phyloP scores from a whole-genome alignment of 441 rosid genomes.

The Iberis amara region DNA sequence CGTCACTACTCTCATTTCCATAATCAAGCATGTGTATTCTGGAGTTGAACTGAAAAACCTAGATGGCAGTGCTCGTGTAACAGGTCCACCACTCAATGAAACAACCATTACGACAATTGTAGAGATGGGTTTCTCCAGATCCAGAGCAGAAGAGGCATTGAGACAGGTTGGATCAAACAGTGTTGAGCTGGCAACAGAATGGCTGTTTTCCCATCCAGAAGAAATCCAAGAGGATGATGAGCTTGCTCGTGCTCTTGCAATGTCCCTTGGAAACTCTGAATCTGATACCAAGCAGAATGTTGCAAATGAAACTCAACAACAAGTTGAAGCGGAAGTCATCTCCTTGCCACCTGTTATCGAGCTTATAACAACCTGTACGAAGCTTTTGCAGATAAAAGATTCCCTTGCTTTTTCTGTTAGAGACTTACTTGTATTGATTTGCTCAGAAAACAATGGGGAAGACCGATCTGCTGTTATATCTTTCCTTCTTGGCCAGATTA shows the following conservation, averaged over 20 bases:
- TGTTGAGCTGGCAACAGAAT: constrained; percentile 98
- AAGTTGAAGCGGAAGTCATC: constrained; percentile 67
- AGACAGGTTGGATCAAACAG: constrained; percentile 94
- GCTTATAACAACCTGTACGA: constrained; percentile 74
- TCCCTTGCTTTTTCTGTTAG: constrained; percentile 85
- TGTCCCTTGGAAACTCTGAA: constrained; percentile 93
- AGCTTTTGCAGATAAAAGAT: constrained; percentile 90
- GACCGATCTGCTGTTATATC: constrained; percentile 71
- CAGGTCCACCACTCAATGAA: constrained; percentile 93
- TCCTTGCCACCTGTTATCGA: constrained; percentile 90
- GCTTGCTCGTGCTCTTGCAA: constrained; percentile 98
- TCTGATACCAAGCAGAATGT: constrained; percentile 65
- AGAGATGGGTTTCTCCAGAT: constrained; percentile 97
- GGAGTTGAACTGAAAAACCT: constrained; percentile 91
- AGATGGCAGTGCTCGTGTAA: constrained; percentile 52
- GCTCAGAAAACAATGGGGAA: constrained; percentile 89
- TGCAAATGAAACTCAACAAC: constrained; percentile 42
- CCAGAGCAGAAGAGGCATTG: constrained; percentile 96
- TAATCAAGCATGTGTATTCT: constrained; percentile 80
- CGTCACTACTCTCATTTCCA: constrained; percentile 70
- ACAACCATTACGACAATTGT: constrained; percentile 80
- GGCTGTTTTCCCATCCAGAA: constrained; percentile 95
- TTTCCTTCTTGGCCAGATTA: constrained; percentile 72
- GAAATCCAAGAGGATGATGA: constrained; percentile 95
- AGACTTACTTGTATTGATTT: constrained; percentile 78